phyloP scores from a whole-genome alignment of 108 stramenopile genomes.

The Nitzschia sp. region DNA sequence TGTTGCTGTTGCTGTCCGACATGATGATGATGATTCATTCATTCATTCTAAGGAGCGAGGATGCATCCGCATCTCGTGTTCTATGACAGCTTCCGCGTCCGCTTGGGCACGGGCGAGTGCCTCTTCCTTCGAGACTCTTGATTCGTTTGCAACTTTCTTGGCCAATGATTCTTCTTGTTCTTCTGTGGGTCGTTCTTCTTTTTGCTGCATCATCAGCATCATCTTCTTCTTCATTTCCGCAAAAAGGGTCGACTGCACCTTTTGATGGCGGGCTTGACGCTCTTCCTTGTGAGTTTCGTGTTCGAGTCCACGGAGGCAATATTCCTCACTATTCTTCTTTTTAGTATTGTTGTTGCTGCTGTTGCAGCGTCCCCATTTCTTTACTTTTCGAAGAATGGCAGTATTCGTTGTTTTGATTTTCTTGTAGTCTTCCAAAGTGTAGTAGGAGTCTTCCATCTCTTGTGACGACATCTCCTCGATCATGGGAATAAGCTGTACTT shows the following conservation, averaged over 20 bases:
- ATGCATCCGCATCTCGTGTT: too few species aligned
- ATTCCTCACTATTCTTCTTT: background rate
- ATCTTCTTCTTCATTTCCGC: background rate
- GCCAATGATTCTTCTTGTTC: too few species aligned
- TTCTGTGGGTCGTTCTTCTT: background rate
- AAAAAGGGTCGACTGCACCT: background rate
- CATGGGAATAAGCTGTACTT: background rate
- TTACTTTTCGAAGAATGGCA: background rate
- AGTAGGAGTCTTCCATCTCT: background rate
- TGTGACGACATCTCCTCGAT: background rate
- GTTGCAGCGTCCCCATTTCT: background rate
- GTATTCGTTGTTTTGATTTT: background rate
- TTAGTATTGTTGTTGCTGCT: too few species aligned
- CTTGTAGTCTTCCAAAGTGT: background rate
- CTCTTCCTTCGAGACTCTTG: background rate
- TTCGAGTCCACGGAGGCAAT: background rate
- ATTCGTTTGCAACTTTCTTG: background rate
- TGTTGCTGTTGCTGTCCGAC: too few species aligned
- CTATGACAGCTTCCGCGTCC: background rate
- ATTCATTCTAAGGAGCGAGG: too few species aligned
- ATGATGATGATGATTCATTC: too few species aligned
- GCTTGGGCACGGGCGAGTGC: background rate
- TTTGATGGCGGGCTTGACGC: background rate
- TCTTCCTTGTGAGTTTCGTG: background rate
- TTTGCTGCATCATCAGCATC: background rate